Percentiles rank a stretch among this genome's conserved stretches.
phyloP scores from a whole-genome alignment of 371 early-diverging fungal species.

The Agmasoma carcini region DNA sequence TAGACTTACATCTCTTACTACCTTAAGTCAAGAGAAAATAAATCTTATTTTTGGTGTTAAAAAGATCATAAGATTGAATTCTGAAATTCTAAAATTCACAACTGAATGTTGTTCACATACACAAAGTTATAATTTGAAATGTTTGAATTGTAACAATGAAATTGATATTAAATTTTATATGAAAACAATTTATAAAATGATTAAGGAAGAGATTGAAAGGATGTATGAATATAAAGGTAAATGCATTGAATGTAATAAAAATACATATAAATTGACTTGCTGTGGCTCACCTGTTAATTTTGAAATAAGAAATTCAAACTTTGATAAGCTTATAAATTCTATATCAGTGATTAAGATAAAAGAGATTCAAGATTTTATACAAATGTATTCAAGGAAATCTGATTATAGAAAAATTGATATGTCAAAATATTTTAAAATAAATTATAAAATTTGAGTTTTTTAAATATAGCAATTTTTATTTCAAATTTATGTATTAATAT shows the following conservation, averaged over 20 bases:
- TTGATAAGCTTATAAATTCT: slow-evolving; percentile 34
- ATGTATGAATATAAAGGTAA: slow-evolving; percentile 20
- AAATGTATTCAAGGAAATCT: slow-evolving; percentile 1
- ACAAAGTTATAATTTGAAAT: slow-evolving; percentile 25
- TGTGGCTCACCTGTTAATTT: slow-evolving; percentile 33
- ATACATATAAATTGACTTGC: neutral
- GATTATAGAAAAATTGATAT: slow-evolving; percentile 37
- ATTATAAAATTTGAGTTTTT: too few species aligned
- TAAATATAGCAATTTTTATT: too few species aligned
- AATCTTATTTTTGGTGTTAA: slow-evolving; percentile 29
- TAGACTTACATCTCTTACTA: slow-evolving; percentile 17
- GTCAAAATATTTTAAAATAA: slow-evolving; percentile 17
- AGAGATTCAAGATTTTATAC: slow-evolving; percentile 8
- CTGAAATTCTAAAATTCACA: slow-evolving; percentile 14
- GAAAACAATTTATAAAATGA: slow-evolving; percentile 15
- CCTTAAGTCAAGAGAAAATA: slow-evolving; percentile 18
- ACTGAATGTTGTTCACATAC: slow-evolving; percentile 46
- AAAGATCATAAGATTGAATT: neutral
- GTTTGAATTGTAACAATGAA: slow-evolving; percentile 34
- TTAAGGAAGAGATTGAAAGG: slow-evolving; percentile 23
- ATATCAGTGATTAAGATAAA: slow-evolving; percentile 3
- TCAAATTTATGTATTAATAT: too few species aligned
- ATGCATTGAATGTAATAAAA: slow-evolving; percentile 35
- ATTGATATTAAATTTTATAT: slow-evolving; percentile 29
- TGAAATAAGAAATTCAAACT: slow-evolving; percentile 29